Conservation (phyloP, 192 early-diverging fungal species). For the Rhizoclosmatium globosum region DNA sequence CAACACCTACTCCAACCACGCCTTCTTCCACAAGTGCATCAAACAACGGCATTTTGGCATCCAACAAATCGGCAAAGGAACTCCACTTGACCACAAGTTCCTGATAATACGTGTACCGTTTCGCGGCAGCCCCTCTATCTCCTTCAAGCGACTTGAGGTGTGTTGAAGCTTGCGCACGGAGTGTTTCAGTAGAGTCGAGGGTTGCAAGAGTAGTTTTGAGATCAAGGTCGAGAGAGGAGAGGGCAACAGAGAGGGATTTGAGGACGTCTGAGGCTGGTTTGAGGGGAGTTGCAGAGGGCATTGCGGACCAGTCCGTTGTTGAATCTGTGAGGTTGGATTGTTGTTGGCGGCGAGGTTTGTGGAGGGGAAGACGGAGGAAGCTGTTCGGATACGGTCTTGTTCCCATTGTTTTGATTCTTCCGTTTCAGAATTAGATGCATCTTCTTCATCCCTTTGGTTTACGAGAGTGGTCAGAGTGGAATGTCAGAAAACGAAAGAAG, state of each 20-base stretch:
- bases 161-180: background rate
- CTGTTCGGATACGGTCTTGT: constrained; percentile 28
- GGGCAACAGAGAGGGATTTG: background rate
- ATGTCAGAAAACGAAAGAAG: background rate
- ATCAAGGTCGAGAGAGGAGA: background rate
- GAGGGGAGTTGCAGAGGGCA: constrained; percentile 12
- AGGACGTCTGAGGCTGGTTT: background rate
- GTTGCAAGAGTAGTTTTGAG: too few species aligned
- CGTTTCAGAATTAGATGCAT: background rate
- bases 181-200: background rate
- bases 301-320: background rate
- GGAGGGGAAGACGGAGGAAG: background rate
- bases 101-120: constrained; percentile 37
- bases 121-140: background rate
- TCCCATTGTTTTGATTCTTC: constrained; percentile 34
- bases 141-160: background rate
- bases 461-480: background rate
- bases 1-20: background rate
- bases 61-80: constrained; percentile 34
- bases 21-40: constrained; percentile 17
- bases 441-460: constrained; percentile 10
- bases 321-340: background rate
- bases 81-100: constrained; percentile 8
- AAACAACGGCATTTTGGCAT: constrained; percentile 35
- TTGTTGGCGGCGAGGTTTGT: background rate